Evolutionary conservation across 73 alveolate species (phyloP).

Genomic region (Tetrahymena malaccensis): DNA sequence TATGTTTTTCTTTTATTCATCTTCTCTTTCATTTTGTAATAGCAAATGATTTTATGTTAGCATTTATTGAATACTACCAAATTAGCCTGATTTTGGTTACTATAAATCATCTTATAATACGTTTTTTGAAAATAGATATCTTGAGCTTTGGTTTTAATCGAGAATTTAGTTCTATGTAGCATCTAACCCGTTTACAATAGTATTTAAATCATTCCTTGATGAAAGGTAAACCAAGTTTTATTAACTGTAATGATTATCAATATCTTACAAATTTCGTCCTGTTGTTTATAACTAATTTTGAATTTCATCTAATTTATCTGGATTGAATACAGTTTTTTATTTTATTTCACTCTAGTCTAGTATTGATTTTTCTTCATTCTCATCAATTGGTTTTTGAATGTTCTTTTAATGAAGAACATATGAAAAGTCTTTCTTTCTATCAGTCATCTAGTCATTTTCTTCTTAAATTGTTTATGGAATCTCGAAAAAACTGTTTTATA

Average conservation of each 20-base stretch:
- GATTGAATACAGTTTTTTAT: not conserved
- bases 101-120: not conserved
- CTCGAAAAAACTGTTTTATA: not conserved
- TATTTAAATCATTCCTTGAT: not conserved
- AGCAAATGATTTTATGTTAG: not conserved
- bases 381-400: not conserved
- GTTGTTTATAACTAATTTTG: not conserved
- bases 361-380: not conserved
- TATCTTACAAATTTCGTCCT: not conserved
- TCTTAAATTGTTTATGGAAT: not conserved
- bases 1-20: not conserved
- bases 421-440: not conserved
- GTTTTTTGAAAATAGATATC: not conserved
- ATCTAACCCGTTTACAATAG: not conserved
- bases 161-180: not conserved
- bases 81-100: not conserved
- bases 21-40: not conserved
- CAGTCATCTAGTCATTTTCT: not conserved
- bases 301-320: not conserved
- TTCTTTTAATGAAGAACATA: too few relatives aligned
- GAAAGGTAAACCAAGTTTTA: not conserved
- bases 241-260: not conserved
- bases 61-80: not conserved
- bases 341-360: not conserved
- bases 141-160: not conserved